These are phyloP conservation scores for Saitozyma podzolica DNA, from an alignment of 768 basidiomycete species.

Conservation along the genomic window DNA sequence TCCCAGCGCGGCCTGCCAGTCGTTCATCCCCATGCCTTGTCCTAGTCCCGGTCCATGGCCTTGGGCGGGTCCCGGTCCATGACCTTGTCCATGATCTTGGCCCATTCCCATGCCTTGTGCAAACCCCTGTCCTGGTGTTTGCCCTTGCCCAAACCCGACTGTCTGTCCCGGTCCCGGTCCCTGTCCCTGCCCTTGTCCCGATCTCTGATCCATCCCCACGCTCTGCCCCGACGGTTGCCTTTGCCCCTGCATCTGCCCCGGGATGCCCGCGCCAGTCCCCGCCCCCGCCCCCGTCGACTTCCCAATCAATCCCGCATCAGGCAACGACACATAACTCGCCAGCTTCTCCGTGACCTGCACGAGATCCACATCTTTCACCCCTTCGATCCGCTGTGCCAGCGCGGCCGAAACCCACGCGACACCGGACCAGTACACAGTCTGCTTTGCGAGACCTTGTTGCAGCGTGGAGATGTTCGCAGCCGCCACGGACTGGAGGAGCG, in stretches of 20 bases:
- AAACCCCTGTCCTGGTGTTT: too few relatives aligned
- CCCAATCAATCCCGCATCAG: conserved; percentile 30
- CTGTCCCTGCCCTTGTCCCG: too few relatives aligned
- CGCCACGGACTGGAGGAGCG: conserved; percentile 19
- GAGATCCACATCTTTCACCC: conserved; percentile 29
- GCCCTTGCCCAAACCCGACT: too few relatives aligned
- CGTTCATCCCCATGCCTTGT: too few relatives aligned
- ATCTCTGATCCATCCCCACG: too few relatives aligned
- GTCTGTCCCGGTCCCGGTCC: too few relatives aligned
- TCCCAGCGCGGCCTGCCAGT: too few relatives aligned
- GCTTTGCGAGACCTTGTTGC: conserved; percentile 27
- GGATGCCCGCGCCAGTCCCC: background rate
- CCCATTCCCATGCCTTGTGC: too few relatives aligned
- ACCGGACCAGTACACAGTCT: conserved; percentile 26
- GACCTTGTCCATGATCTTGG: too few relatives aligned
- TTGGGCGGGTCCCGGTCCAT: too few relatives aligned
- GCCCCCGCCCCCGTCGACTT: background rate
- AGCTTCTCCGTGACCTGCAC: conserved; percentile 25
- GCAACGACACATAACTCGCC: conserved; percentile 13
- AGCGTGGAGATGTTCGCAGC: conserved; percentile 26
- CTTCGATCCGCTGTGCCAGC: conserved; percentile 24
- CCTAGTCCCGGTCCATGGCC: too few relatives aligned
- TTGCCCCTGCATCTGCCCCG: background rate
- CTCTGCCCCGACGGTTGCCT: too few relatives aligned
- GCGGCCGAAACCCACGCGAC: conserved; percentile 29